These are phyloP conservation scores for Pharnaceum exiguum DNA, from an alignment of 148 eudicot genomes.

Conservation along the genomic window DNA sequence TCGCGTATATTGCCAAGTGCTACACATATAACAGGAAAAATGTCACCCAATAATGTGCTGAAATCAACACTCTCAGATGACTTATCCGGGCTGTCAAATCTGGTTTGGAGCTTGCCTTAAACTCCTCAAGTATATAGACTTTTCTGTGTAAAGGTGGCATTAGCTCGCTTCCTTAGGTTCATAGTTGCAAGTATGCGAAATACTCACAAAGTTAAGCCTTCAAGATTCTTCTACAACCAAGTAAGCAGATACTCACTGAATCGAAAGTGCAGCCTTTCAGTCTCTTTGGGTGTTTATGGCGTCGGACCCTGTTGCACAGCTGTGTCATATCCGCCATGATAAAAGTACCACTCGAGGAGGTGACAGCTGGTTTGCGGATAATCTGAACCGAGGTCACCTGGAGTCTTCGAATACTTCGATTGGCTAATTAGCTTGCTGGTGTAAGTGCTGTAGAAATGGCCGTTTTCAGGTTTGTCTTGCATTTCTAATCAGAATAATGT, in stretches of 20 bases:
- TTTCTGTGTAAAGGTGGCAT: too few species aligned
- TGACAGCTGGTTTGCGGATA: conserved; percentile 52
- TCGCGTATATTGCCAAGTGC: conserved; percentile 31
- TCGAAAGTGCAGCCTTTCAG: conserved; percentile 55
- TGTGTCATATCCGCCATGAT: conserved; percentile 46
- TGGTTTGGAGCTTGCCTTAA: too few species aligned
- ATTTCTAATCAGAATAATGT: conserved; percentile 24
- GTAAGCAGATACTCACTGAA: conserved; percentile 55
- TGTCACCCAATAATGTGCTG: not conserved
- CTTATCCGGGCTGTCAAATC: too few species aligned
- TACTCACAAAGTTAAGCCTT: conserved; percentile 57
- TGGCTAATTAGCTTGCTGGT: conserved; percentile 50
- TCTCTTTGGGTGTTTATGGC: conserved; percentile 55
- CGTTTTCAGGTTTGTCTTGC: conserved; percentile 31
- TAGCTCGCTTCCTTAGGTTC: too few species aligned
- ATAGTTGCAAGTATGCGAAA: too few species aligned
- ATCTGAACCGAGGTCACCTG: conserved; percentile 60
- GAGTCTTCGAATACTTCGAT: conserved; percentile 67
- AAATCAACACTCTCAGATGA: too few species aligned
- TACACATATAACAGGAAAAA: conserved; percentile 32
- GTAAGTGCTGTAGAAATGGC: conserved; percentile 30
- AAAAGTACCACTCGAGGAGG: conserved; percentile 32
- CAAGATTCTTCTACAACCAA: conserved; percentile 75
- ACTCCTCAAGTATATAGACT: too few species aligned
- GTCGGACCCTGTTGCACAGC: conserved; percentile 62